A percentile compares a stretch with the other conserved stretches of the same genome.
These are phyloP conservation scores for Uncinocarpus reesii DNA, from an alignment of 2,329 filamentous ascomycete species.

Conservation along the genomic window DNA sequence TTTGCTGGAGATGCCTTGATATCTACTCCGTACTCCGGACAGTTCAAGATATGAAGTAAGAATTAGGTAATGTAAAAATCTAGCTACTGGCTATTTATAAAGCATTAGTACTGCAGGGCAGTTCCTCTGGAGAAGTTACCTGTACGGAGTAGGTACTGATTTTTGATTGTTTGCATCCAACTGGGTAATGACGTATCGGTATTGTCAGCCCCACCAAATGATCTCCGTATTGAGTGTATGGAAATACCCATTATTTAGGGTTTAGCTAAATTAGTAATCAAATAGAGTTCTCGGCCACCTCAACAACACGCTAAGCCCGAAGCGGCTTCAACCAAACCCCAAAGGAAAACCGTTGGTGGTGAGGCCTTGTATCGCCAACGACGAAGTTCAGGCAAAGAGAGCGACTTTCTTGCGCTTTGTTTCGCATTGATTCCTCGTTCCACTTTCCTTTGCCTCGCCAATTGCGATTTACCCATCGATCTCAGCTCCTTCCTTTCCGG, in stretches of 20 bases:
- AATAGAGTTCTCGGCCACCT: background rate
- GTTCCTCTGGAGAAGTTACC: no score
- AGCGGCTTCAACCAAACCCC: conserved; percentile 7
- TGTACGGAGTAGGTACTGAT: no score
- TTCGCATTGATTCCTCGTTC: conserved; percentile 3
- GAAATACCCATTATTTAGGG: background rate
- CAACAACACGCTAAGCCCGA: conserved; percentile 11
- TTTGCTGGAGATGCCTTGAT: no score
- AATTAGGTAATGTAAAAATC: no score
- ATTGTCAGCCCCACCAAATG: no score
- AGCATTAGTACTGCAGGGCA: no score
- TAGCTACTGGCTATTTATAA: no score
- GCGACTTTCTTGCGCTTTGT: conserved; percentile 10
- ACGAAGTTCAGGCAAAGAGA: conserved; percentile 1
- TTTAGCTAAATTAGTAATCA: background rate
- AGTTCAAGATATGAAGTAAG: no score
- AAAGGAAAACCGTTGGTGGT: conserved; percentile 11
- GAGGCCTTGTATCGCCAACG: background rate
- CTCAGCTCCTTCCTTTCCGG: conserved; percentile 37
- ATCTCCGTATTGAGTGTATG: background rate
- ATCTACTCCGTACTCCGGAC: no score
- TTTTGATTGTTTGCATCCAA: no score
- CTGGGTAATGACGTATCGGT: no score
- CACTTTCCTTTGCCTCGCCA: background rate
- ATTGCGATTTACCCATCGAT: background rate